phyloP scores from a whole-genome alignment of 495 filamentous ascomycete genomes.

The Hypoxylon rickii region DNA sequence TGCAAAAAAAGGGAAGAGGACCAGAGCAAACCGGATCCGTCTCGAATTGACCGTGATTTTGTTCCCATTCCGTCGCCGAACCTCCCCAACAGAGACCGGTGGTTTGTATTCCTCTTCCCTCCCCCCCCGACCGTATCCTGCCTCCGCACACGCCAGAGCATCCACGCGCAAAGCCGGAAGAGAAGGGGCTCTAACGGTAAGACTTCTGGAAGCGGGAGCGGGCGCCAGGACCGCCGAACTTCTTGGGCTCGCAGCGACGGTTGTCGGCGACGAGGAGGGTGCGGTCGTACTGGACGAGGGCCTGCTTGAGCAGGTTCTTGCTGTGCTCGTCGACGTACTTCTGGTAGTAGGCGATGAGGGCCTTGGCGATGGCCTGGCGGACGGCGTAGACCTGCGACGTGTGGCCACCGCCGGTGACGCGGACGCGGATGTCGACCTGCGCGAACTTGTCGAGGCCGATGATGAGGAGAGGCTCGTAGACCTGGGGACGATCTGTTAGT shows the following conservation, averaged over 20 bases:
- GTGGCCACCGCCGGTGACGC: conserved; percentile 96
- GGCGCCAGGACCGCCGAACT: conserved; percentile 90
- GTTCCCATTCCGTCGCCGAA: conserved; percentile 16
- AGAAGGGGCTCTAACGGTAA: conserved; percentile 62
- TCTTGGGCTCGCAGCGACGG: conserved; percentile 91
- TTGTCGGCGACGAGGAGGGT: conserved; percentile 97
- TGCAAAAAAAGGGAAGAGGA: conserved; percentile 25
- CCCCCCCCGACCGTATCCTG: conserved; percentile 9
- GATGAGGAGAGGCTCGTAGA: conserved; percentile 97
- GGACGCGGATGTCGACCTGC: conserved; percentile 94
- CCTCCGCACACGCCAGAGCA: neutral
- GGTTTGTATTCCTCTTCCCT: neutral
- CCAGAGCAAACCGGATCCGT: conserved; percentile 24
- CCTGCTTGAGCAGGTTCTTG: conserved; percentile 98
- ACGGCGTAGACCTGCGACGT: conserved; percentile 97
- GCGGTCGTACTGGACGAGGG: conserved; percentile 91
- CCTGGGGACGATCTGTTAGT: conserved; percentile 47
- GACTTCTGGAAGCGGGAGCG: conserved; percentile 94
- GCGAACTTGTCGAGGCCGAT: conserved; percentile 96
- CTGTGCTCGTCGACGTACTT: conserved; percentile 99
- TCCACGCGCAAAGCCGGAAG: conserved; percentile 3
- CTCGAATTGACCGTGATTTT: conserved; percentile 13
- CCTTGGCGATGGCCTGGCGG: conserved; percentile 98
- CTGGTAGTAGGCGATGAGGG: conserved; percentile 99
- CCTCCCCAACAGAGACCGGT: conserved; percentile 22